These are phyloP conservation scores for Diacronema lutheri DNA, from an alignment of 78 protist genomes.

Conservation along the genomic window DNA sequence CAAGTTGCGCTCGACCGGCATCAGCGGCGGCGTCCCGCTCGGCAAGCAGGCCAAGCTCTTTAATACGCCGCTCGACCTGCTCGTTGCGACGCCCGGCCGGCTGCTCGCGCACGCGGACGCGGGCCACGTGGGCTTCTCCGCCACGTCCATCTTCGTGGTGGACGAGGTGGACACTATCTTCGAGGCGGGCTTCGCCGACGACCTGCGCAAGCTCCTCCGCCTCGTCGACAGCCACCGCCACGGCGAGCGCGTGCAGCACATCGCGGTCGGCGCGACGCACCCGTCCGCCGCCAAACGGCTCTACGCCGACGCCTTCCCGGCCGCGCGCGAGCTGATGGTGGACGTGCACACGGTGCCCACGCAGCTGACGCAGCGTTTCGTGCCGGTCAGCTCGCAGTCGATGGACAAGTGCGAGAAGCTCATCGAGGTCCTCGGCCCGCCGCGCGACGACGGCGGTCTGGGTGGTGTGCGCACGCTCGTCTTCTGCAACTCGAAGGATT, in stretches of 20 bases:
- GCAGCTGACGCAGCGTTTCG: not conserved
- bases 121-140: conserved; percentile 32
- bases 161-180: conserved; percentile 79
- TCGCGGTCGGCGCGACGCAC: conserved; percentile 21
- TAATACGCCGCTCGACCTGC: conserved; percentile 34
- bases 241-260: not conserved
- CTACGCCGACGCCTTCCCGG: not conserved
- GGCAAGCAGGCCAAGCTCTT: not conserved
- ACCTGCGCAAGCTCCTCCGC: conserved; percentile 14
- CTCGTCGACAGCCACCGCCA: not conserved
- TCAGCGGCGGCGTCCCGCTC: not conserved
- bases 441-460: not conserved
- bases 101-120: conserved; percentile 14
- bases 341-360: not conserved
- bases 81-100: conserved; percentile 65
- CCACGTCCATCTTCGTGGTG: conserved; percentile 42
- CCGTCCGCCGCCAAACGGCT: not conserved
- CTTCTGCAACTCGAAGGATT: conserved; percentile 13
- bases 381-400: no score
- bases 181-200: conserved; percentile 57
- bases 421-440: not conserved
- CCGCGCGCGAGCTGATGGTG: not conserved
- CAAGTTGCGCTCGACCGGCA: not conserved
- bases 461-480: not conserved
- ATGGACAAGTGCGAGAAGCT: not conserved